These are phyloP conservation scores for Bruguiera gymnorhiza DNA, from an alignment of 345 rosid genomes.

Conservation along the genomic window DNA sequence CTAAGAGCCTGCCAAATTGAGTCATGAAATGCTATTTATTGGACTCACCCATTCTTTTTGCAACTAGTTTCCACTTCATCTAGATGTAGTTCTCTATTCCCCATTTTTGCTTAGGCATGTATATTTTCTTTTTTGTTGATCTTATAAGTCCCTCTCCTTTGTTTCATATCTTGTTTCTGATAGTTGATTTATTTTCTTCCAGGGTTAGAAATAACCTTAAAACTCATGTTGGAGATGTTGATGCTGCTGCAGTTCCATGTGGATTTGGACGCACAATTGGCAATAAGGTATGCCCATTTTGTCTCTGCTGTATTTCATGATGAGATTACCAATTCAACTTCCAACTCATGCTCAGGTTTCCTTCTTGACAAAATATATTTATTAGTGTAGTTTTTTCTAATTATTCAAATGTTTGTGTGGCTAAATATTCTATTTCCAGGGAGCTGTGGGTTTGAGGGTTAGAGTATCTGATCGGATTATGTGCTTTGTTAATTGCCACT, in stretches of 20 bases:
- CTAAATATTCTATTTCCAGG: conserved; percentile 35
- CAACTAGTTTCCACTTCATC: background rate
- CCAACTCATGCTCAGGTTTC: no score
- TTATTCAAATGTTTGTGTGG: background rate
- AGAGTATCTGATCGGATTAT: conserved; percentile 62
- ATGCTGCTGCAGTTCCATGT: conserved; percentile 97
- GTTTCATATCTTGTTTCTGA: conserved; percentile 9
- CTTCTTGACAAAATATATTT: no score
- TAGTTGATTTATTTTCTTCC: conserved; percentile 9
- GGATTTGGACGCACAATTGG: conserved; percentile 99
- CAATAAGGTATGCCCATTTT: conserved; percentile 58
- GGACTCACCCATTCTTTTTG: background rate
- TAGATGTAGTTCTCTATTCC: background rate
- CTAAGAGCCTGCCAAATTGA: background rate
- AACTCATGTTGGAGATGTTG: conserved; percentile 84
- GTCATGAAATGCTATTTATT: background rate
- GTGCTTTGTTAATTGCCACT: conserved; percentile 73
- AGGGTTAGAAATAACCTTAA: conserved; percentile 89
- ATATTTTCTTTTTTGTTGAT: background rate
- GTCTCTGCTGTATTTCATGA: background rate
- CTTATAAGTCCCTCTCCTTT: background rate
- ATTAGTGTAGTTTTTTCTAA: no score
- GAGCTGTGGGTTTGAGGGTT: conserved; percentile 75
- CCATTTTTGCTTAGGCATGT: background rate
- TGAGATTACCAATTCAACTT: background rate